Conservation (phyloP, 2,329 filamentous ascomycete genomes). For the Fusarium clavum region DNA sequence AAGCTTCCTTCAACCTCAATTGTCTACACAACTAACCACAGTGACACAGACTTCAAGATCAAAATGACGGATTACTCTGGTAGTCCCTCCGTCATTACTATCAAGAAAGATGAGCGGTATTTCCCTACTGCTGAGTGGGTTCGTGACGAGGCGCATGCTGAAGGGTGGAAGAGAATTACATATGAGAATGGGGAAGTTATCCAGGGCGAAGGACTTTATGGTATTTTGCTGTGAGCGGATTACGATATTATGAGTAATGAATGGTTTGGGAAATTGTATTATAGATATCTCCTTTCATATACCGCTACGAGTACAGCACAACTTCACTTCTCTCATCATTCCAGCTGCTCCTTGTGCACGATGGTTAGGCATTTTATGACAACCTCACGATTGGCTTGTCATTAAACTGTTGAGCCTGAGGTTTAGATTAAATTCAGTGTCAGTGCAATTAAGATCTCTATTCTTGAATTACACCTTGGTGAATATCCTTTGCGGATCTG, state of each 20-base stretch:
- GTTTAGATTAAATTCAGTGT: too few relatives aligned
- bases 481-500: neutral
- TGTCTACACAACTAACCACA: neutral
- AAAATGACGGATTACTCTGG: slow-evolving; percentile 98
- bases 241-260: neutral
- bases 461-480: too few relatives aligned
- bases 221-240: slow-evolving; percentile 48
- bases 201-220: slow-evolving; percentile 66
- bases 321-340: neutral
- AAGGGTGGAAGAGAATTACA: slow-evolving; percentile 72
- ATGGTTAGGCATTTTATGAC: too few relatives aligned
- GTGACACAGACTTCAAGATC: slow-evolving; percentile 83
- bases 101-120: slow-evolving; percentile 99
- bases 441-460: too few relatives aligned
- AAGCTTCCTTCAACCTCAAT: neutral
- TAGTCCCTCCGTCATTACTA: slow-evolving; percentile 96
- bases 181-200: slow-evolving; percentile 67
- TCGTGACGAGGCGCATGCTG: slow-evolving; percentile 68
- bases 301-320: neutral
- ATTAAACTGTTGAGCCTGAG: too few relatives aligned
- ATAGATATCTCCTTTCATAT: slow-evolving; percentile 1
- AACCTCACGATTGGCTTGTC: too few relatives aligned
- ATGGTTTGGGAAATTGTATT: neutral
- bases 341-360: too few relatives aligned
- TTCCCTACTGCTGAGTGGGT: slow-evolving; percentile 78